Base-by-base conservation (phyloP, 176 grass and related monocot species). In the Cenchrus purpureus region DNA sequence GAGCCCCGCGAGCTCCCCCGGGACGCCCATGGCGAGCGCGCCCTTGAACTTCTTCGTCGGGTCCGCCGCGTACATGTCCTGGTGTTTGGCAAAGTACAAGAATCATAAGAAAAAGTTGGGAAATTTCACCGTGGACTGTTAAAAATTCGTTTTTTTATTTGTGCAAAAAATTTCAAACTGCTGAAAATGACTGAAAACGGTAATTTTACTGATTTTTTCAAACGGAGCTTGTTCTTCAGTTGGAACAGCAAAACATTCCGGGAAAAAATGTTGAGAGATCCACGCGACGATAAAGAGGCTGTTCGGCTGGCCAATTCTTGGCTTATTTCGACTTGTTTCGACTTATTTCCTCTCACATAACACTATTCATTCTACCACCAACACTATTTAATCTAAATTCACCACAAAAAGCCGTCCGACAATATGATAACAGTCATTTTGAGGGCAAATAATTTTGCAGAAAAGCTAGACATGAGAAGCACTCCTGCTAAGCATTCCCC, bases 1-100 rank as follows among this genome's bases (percentile, higher is more conserved):
- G 31, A 98, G 84, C 53, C 95, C 95, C 20, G 93, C 92, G 5
- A 98, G 87, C 80, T 98, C 95, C 13, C 95, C 95, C 3, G 95
- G 95, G 22, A 98, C 80, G n/a, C 92, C 92, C 93, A 92, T 91
- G 28, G 95, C 80, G 2, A 95, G 83, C 43, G 89, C 91, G 50
- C 95, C 95, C 79, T 48, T 68, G 76, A 6, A 81, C 86, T 95
- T 98, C 4, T 82, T 50, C 15, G 66, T 52, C 54, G 85, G 95
- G 28, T 98, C 88, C 5, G 69, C 58, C 3, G 84, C 79, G 58
- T 98, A 98, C 95, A 98, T 98, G 83, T 79, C 82, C 96, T 98
- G 90, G 28, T 3, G 45, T 9, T n/a, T 28, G 44, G 31, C 8
- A n/a, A 20, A 34, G 1, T 10, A 28, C n/a, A 62, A 4, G 20